These are phyloP conservation scores for grape (Vitis vinifera) DNA, from an alignment of 164 flowering plant species.

Conservation along the genomic window DNA sequence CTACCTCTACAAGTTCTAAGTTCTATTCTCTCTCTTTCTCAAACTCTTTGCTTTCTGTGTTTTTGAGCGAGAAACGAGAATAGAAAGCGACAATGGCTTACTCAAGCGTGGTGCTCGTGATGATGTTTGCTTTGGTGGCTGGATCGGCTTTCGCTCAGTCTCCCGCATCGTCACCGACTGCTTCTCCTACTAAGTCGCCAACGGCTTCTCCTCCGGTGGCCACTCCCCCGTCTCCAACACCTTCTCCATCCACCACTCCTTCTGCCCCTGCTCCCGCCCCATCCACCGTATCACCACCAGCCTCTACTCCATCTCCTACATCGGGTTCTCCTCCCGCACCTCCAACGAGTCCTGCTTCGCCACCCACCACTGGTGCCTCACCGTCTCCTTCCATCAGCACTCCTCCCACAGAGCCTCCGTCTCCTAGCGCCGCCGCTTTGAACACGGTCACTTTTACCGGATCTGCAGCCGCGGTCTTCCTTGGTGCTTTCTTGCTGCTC, in stretches of 20 bases:
- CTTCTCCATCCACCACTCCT: conserved; percentile 17
- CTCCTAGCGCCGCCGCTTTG: conserved; percentile 19
- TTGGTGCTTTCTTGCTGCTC: conserved; percentile 24
- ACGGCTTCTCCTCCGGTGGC: conserved; percentile 17
- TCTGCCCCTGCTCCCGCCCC: conserved; percentile 9
- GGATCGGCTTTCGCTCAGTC: conserved; percentile 34
- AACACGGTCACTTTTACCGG: conserved; percentile 21
- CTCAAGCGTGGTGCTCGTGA: conserved; percentile 1
- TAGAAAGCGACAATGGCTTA: conserved; percentile 18
- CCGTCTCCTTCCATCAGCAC: conserved; percentile 2
- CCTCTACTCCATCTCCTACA: conserved; percentile 14
- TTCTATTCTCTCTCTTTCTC: not conserved
- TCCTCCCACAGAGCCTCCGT: conserved; percentile 14
- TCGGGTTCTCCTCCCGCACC: conserved; percentile 7
- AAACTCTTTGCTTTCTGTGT: not conserved
- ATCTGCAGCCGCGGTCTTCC: conserved; percentile 19
- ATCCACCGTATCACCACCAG: too few species aligned
- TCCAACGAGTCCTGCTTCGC: not conserved
- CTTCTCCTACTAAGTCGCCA: conserved; percentile 14
- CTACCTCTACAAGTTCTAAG: too few species aligned
- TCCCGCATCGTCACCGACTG: conserved; percentile 15
- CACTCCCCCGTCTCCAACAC: conserved; percentile 15
- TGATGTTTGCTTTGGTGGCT: conserved; percentile 22
- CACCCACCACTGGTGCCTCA: too few species aligned
- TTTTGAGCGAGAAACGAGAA: too few species aligned